phyloP scores from a whole-genome alignment of 495 filamentous ascomycete genomes.

The Lentithecium fluviatile region DNA sequence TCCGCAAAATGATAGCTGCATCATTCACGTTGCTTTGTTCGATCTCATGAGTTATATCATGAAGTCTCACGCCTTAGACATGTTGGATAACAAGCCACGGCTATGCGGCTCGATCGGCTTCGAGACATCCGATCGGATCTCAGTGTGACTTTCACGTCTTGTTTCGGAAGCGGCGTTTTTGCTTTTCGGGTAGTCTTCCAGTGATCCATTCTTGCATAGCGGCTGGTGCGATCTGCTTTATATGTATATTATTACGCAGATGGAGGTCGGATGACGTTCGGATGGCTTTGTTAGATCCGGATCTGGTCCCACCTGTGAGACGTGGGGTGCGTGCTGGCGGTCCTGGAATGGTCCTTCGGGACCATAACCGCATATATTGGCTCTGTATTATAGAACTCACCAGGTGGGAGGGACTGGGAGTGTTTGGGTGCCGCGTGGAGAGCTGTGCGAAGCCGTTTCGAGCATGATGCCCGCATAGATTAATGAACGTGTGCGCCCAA shows the following conservation, averaged over 20 bases:
- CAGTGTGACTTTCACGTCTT: background rate
- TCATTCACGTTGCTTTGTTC: background rate
- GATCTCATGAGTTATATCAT: too few relatives aligned
- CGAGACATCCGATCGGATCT: too few relatives aligned
- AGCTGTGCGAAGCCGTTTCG: background rate
- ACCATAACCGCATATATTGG: slow-evolving; percentile 14
- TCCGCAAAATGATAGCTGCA: slow-evolving; percentile 48
- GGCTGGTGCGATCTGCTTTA: slow-evolving; percentile 4
- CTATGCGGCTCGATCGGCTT: too few relatives aligned
- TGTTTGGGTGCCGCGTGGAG: background rate
- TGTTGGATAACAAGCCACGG: too few relatives aligned
- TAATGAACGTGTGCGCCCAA: background rate
- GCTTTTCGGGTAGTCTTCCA: background rate
- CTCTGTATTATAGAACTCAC: slow-evolving; percentile 15
- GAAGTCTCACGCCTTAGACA: too few relatives aligned
- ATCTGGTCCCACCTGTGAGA: slow-evolving; percentile 2
- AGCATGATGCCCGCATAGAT: background rate
- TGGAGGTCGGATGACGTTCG: too few relatives aligned
- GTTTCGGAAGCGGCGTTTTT: background rate
- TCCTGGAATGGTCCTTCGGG: background rate
- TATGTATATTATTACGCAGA: slow-evolving; percentile 6
- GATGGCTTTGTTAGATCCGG: slow-evolving; percentile 1
- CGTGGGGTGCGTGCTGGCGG: background rate
- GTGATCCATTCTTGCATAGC: slow-evolving; percentile 16
- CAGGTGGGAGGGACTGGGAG: background rate